A percentile compares a stretch with the other conserved stretches of the same genome.
Evolutionary conservation across 1,139 yeast genomes (phyloP).

Genomic region (Magnusiomyces fungicola): DNA sequence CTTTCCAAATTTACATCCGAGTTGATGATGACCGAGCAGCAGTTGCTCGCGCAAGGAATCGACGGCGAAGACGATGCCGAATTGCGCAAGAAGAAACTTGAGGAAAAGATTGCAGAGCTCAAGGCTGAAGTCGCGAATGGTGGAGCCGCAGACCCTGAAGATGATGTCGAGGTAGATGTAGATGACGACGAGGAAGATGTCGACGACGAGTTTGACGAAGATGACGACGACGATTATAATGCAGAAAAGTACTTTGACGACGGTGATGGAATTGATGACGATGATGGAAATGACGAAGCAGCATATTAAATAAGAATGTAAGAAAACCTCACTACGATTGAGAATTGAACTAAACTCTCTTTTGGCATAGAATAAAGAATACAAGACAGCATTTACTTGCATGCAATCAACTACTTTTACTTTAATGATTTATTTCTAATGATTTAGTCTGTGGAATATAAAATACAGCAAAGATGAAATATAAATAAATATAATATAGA

Average conservation of each 20-base stretch:
- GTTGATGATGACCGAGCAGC: slow-evolving; percentile 41
- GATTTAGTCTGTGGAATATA: too few relatives aligned
- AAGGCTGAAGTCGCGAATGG: slow-evolving; percentile 29
- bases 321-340: neutral
- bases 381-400: neutral
- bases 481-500: too few relatives aligned
- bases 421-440: too few relatives aligned
- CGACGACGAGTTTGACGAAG: slow-evolving; percentile 71
- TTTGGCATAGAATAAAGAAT: neutral
- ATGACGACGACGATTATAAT: slow-evolving; percentile 68
- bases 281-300: slow-evolving; percentile 53
- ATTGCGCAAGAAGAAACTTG: slow-evolving; percentile 33
- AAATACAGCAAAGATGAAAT: too few relatives aligned
- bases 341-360: neutral
- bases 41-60: slow-evolving; percentile 50
- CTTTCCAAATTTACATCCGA: slow-evolving; percentile 27
- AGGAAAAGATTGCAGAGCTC: slow-evolving; percentile 16
- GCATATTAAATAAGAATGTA: slow-evolving; percentile 62
- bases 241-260: slow-evolving; percentile 50
- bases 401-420: neutral
- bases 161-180: slow-evolving; percentile 45
- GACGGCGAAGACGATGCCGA: slow-evolving; percentile 37
- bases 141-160: slow-evolving; percentile 43
- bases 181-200: slow-evolving; percentile 68
- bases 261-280: slow-evolving; percentile 39